Base-by-base conservation (phyloP, 139 green algal genomes). In the Tetraselmis chui region DNA sequence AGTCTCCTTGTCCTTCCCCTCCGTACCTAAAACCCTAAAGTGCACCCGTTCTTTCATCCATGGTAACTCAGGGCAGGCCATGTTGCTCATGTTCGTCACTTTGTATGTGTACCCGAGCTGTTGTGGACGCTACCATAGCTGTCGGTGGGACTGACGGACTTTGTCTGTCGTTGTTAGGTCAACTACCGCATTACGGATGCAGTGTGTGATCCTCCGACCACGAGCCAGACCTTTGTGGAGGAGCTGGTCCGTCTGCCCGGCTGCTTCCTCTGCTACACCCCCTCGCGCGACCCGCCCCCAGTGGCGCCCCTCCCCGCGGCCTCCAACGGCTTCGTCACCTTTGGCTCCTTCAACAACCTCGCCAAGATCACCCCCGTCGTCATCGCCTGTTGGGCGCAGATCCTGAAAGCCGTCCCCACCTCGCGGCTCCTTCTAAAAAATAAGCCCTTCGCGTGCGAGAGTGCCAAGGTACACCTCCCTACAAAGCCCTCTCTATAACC, bases 201-300 rank as follows among this genome's bases (percentile, higher is more conserved):
- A 1, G 28, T 89, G 2, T 88, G 28, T 27, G 90, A 94, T 75
- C 93, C 95, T 0, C 1, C 29, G 1, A 84, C 91, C 82, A 97
- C 95, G 0, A 80, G 76, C 32, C 93, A 96, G 86, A 90, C 83
- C 45, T 93, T 91, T 81, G 81, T 87, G 74, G 96, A 99, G 91
- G 77, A 95, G 84, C 90, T 99, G 27, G 86, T 98, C 29, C 89
- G 95, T 0, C 86, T 99, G 78, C 92, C 92, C 1, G 82, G 89
- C 78, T 98, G 94, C 90, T 99, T 99, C 91, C 90, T 99, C 11
- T 99, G 96, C 87, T 99, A 99, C 89, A 98, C 94, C 1, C 96
- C 96, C 26, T 83, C 91, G 0, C 74, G 29, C 31, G 92, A 97
- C 77, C 91, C 92, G 5, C 94, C 94, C 0, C 59, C 86, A 0